Evolutionary conservation across 1,139 yeast species (phyloP), one percentile per base, ranked within the genome.

Genomic region (Kodamaea derodonti): DNA sequence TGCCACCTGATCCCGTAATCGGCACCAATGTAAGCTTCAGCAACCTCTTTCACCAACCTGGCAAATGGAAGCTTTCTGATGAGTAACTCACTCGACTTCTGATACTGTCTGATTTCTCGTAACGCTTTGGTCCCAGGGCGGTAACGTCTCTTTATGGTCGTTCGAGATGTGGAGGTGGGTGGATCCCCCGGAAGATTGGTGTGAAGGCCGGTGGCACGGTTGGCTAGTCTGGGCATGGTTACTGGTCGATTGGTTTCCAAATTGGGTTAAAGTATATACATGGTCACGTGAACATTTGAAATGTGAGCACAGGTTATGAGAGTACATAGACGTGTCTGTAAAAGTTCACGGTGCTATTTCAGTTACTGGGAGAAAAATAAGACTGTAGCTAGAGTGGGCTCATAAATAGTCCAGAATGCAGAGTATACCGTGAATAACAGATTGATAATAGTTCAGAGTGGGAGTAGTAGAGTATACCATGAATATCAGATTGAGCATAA

Each of bases 51-150:
- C 5, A 83, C 81, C 24, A 88, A 66, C 42, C 96, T 69, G 2
- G 96, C 94, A 69, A 90, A 90, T n/a, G 97, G 97, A 30, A 90
- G 71, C 51, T 87, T 87, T 29, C 92, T 69, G 24, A 90, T 69
- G 34, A 90, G 66, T 31, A 90, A 63, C 41, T 85, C 95, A 0
- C 95, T 84, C 20, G 81, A 69, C 49, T 79, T 75, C 54, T 90
- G 97, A 49, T 78, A 88, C 49, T 71, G 74, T 39, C 94, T 66
- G 27, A 90, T 86, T 51, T 90, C 96, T 45, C 84, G 67, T 31
- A 86, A 58, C 1, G 95, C 95, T 27, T 66, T 63, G 0, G 84
- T 79, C 9, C 95, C 95, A 0, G 94, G 92, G 38, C 72, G 72
- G 49, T 75, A 81, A 39, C 86, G 63, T 39, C 75, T 69, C 45